Evolutionary conservation across 495 filamentous ascomycete genomes (phyloP).

Genomic region (Darksidea phi): DNA sequence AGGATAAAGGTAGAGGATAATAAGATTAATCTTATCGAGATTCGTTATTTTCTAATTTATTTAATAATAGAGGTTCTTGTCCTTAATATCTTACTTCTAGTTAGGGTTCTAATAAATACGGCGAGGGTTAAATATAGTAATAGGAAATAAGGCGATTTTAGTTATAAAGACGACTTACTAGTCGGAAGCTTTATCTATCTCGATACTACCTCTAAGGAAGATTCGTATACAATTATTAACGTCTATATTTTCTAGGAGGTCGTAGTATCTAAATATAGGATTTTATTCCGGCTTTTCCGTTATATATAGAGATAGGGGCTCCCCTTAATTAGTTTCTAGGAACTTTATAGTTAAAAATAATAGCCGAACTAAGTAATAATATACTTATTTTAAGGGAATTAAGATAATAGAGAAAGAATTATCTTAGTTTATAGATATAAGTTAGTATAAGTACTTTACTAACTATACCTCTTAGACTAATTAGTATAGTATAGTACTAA

Average conservation of each 20-base stretch:
- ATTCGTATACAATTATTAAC: slow-evolving; percentile 10
- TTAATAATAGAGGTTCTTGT: slow-evolving; percentile 12
- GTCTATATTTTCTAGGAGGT: slow-evolving; percentile 15
- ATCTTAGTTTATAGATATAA: slow-evolving; percentile 18
- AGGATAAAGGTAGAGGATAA: slow-evolving; percentile 12
- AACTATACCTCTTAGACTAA: slow-evolving; percentile 15
- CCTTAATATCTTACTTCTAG: slow-evolving; percentile 13
- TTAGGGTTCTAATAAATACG: slow-evolving; percentile 5
- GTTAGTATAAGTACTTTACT: slow-evolving; percentile 18
- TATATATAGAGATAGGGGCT: slow-evolving; percentile 21
- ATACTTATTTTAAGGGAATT: slow-evolving; percentile 20
- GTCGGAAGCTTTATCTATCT: slow-evolving; percentile 10
- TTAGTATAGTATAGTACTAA: slow-evolving; percentile 13
- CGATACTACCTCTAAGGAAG: slow-evolving; percentile 10
- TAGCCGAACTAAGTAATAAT: slow-evolving; percentile 7
- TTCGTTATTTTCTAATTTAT: slow-evolving; percentile 15
- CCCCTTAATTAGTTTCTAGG: slow-evolving; percentile 17
- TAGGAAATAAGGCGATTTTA: slow-evolving; percentile 9
- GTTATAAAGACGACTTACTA: slow-evolving; percentile 6
- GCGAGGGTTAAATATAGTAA: slow-evolving; percentile 7
- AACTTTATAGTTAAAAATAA: slow-evolving; percentile 23
- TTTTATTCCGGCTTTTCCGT: slow-evolving; percentile 14
- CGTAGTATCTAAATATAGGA: slow-evolving; percentile 10
- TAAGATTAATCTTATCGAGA: slow-evolving; percentile 9
- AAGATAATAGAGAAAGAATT: slow-evolving; percentile 20